These are phyloP conservation scores for Ceriops tagal DNA, from an alignment of 345 rosid genomes.

Conservation along the genomic window DNA sequence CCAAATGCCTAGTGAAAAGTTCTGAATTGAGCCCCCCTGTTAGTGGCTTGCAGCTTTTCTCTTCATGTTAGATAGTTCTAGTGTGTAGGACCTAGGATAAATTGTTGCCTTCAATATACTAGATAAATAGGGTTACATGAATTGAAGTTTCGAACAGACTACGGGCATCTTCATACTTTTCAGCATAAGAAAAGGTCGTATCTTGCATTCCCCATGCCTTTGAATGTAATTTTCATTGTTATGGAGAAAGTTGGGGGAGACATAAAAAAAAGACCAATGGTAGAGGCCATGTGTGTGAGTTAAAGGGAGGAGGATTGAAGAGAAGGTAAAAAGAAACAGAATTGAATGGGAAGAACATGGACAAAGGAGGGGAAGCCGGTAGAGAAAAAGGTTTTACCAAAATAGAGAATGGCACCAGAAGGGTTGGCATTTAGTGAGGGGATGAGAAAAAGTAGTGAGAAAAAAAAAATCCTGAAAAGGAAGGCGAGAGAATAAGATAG, in stretches of 20 bases:
- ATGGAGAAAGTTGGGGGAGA: neutral
- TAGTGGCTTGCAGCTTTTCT: neutral
- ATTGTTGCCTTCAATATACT: neutral
- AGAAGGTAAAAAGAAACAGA: constrained; percentile 26
- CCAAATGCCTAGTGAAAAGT: too few species aligned
- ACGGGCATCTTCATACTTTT: neutral
- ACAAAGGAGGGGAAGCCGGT: constrained; percentile 19
- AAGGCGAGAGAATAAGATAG: constrained; percentile 14
- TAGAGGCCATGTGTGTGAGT: constrained; percentile 15
- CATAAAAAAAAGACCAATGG: neutral
- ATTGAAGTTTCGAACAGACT: neutral
- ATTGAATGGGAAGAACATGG: constrained; percentile 50
- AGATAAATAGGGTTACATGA: constrained; percentile 1
- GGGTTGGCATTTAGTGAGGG: constrained; percentile 52
- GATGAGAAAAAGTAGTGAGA: constrained; percentile 30
- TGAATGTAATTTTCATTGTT: constrained; percentile 5
- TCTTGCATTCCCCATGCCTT: constrained; percentile 18
- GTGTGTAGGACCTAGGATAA: constrained; percentile 5
- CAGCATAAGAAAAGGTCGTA: neutral
- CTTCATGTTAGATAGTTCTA: constrained; percentile 1
- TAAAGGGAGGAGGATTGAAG: constrained; percentile 15
- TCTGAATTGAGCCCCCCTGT: neutral
- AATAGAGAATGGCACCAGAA: constrained; percentile 50
- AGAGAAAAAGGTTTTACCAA: constrained; percentile 35
- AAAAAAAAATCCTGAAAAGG: constrained; percentile 15